Base-by-base conservation (phyloP, 441 rosid species). In the Adansonia gregorii region DNA sequence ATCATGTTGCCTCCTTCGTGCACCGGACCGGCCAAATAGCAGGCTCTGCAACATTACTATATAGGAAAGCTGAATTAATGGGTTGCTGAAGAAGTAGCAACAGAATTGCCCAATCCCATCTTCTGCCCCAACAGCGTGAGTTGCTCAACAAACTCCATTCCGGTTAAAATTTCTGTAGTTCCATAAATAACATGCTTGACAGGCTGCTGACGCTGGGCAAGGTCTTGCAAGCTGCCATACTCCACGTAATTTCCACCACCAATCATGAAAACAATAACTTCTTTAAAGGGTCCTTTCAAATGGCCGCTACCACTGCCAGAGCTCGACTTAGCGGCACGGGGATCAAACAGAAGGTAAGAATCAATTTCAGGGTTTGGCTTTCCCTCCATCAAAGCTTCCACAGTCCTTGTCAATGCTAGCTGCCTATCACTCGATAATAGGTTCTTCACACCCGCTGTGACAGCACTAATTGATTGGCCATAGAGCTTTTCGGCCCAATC, bases 401-500 rank as follows among this genome's bases (percentile, higher is more conserved):
- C 94, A 2, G 91, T 90, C 80, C 97, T 89, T 52, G 98, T 86
- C 82, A 95, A 83, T 1, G 94, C 98, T 76, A 95, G 83, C 83
- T 95, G 99, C 87, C 90, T 85, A 82, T 93, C 99, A 74, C 86
- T 86, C 9, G 99, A 91, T 39, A 95, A 80, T 58, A 95, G 89
- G 81, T 95, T 95, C 88, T 93, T 93, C 83, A 93, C 92, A 79
- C 99, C 99, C 10, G 99, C 98, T 0, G 99, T 93, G 70, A 94
- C 97, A 14, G 95, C 98, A 78, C 97, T 90, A 60, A 95, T 83
- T 14, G 98, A 95, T 73, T 95, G 98, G 67, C 98, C 99, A 59
- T 95, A 95, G 9, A 95, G 92, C 79, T 92, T 93, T 87, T 90
- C 99, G 3, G 99, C 99, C 98, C 99, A 95, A 85, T 95, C 97